A percentile compares a stretch with the other conserved stretches of the same genome.
These are phyloP conservation scores for Aegle marmelos DNA, from an alignment of 345 rosid species.

Conservation along the genomic window DNA sequence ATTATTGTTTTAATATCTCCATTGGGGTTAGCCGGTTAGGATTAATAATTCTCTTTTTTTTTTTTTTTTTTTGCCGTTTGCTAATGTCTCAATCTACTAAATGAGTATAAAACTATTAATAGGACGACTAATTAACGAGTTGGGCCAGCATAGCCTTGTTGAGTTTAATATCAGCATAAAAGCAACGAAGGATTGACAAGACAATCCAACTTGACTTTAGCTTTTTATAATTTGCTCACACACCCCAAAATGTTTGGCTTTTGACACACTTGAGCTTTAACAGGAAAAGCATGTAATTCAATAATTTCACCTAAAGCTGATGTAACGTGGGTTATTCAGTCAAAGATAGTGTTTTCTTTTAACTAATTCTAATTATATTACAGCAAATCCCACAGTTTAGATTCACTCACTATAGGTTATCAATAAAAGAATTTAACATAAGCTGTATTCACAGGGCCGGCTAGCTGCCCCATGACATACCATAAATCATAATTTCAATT, in stretches of 20 bases:
- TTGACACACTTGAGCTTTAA: neutral
- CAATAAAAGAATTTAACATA: neutral
- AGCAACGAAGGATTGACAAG: neutral
- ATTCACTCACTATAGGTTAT: neutral
- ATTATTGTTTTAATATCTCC: too few relatives aligned
- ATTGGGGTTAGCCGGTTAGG: neutral
- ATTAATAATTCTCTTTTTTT: neutral
- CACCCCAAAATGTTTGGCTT: neutral
- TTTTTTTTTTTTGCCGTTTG: neutral
- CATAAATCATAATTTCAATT: neutral
- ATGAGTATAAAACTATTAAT: neutral
- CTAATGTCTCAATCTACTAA: neutral
- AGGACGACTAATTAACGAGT: neutral
- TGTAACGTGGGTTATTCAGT: neutral
- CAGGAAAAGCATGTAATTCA: neutral
- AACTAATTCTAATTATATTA: too few relatives aligned
- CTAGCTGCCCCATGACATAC: neutral
- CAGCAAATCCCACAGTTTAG: neutral
- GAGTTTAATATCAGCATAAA: neutral
- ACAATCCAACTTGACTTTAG: neutral
- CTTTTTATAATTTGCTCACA: neutral
- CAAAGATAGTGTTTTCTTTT: neutral
- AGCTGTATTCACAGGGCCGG: neutral
- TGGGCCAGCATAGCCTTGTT: neutral
- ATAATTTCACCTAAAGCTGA: neutral